phyloP scores from a whole-genome alignment of 176 grass and related monocot genomes.

The Elaeis guineensis region DNA sequence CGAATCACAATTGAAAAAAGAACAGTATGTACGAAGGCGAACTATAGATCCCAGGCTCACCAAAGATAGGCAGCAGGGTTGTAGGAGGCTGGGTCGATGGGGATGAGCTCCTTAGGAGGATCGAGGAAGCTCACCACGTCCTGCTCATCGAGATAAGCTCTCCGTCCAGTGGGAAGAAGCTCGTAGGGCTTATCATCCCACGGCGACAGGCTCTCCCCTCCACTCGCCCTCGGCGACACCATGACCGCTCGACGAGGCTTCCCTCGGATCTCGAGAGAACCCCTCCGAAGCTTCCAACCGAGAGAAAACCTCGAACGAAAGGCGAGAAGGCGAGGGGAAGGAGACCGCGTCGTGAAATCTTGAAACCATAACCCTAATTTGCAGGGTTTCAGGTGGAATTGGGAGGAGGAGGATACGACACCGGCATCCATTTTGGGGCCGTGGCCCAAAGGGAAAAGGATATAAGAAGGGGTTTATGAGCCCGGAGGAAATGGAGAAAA shows the following conservation, averaged over 20 bases:
- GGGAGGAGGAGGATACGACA: not conserved
- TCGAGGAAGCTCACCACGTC: conserved; percentile 22
- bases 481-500: too few species aligned
- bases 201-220: not conserved
- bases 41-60: not conserved
- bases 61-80: conserved; percentile 22
- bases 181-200: conserved; percentile 25
- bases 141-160: conserved; percentile 21
- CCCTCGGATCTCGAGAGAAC: too few species aligned
- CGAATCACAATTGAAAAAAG: not conserved
- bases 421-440: too few species aligned
- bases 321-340: not conserved
- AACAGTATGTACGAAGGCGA: too few species aligned
- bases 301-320: too few species aligned
- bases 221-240: not conserved
- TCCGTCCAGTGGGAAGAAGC: conserved; percentile 8
- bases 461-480: too few species aligned
- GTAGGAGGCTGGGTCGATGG: conserved; percentile 17
- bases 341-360: not conserved
- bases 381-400: not conserved
- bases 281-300: too few species aligned
- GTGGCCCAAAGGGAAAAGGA: too few species aligned
- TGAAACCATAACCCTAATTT: conserved; percentile 1
- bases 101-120: conserved; percentile 24
- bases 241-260: not conserved